These are phyloP conservation scores for Colletotrichum tropicale DNA, from an alignment of 2,329 filamentous ascomycete species.

Conservation along the genomic window DNA sequence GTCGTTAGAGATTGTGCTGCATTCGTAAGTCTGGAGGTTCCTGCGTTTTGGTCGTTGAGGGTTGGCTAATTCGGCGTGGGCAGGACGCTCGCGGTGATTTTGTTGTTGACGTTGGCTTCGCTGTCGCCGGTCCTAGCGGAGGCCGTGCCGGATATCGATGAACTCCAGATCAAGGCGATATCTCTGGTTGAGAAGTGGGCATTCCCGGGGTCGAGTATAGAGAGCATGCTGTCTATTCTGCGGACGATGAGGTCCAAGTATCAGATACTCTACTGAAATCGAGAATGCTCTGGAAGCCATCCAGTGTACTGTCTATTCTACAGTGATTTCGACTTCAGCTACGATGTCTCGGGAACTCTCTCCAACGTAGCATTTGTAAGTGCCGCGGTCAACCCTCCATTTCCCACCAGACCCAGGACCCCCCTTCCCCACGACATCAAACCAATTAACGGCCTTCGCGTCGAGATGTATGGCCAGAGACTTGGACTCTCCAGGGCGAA, in stretches of 20 bases:
- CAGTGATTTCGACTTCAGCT: background rate
- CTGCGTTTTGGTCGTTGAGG: background rate
- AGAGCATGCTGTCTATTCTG: background rate
- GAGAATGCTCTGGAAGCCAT: no score
- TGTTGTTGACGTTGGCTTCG: constrained; percentile 20
- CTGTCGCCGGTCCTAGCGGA: constrained; percentile 13
- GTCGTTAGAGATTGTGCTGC: background rate
- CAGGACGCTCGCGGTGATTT: background rate
- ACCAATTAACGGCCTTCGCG: constrained; percentile 5
- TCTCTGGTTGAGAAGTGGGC: constrained; percentile 19
- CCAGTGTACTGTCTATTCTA: background rate
- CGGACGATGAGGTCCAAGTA: background rate
- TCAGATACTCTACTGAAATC: background rate
- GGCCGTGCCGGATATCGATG: constrained; percentile 16
- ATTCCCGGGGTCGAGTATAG: constrained; percentile 17
- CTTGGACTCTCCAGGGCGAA: background rate
- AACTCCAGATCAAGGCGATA: background rate
- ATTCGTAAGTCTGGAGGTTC: background rate
- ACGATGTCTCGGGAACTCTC: constrained; percentile 13
- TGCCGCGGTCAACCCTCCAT: constrained; percentile 21
- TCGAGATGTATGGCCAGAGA: background rate
- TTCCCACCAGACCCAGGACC: background rate
- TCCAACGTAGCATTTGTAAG: constrained; percentile 11
- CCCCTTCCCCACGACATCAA: constrained; percentile 2
- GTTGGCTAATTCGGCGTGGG: rapidly evolving